Conservation (phyloP, 345 rosid genomes). For the Cochlearia excelsa region DNA sequence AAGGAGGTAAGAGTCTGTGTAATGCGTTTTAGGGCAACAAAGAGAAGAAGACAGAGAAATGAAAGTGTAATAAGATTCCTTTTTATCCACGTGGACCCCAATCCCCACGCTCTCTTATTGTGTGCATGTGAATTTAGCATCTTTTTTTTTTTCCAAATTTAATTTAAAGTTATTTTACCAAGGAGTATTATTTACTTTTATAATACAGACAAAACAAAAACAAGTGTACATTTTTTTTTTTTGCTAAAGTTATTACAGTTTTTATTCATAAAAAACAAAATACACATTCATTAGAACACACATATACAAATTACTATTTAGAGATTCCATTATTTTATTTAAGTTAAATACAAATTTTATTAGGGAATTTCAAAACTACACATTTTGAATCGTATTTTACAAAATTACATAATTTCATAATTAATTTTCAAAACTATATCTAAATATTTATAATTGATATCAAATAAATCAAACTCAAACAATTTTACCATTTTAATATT, state of each 20-base stretch:
- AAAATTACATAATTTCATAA: too few species aligned
- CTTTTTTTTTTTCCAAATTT: slow-evolving; percentile 9
- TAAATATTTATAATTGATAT: too few species aligned
- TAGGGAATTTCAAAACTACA: too few species aligned
- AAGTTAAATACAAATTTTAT: too few species aligned
- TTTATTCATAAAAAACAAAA: neutral
- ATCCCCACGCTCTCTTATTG: slow-evolving; percentile 38
- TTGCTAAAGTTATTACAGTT: too few species aligned
- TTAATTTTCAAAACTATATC: too few species aligned
- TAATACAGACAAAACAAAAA: slow-evolving; percentile 30
- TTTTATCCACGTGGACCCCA: slow-evolving; percentile 36
- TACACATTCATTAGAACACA: slow-evolving; percentile 18
- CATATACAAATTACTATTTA: too few species aligned
- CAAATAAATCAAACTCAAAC: too few species aligned
- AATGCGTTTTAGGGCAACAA: slow-evolving; percentile 35
- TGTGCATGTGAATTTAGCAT: slow-evolving; percentile 42
- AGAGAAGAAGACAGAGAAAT: slow-evolving; percentile 19
- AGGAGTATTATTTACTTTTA: slow-evolving; percentile 3
- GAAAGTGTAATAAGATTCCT: slow-evolving; percentile 33
- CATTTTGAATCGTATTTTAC: too few species aligned
- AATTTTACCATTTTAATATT: too few species aligned
- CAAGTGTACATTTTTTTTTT: slow-evolving; percentile 21
- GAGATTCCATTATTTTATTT: too few species aligned
- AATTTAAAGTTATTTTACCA: slow-evolving; percentile 26
- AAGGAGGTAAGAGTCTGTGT: neutral